Evolutionary conservation across 73 alveolate species (phyloP).

Genomic region (Paramecium primaurelia): DNA sequence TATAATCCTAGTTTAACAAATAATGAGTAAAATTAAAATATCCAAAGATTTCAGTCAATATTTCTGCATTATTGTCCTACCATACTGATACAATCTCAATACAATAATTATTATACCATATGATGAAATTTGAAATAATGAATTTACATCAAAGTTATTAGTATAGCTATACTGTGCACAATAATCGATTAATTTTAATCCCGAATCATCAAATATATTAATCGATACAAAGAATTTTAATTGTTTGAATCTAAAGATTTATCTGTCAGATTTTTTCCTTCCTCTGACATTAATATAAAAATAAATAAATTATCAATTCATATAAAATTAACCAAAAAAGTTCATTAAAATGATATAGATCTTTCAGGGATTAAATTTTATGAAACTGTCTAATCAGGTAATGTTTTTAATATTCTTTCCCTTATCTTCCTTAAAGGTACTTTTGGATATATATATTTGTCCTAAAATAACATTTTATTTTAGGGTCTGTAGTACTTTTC

Average conservation of each 20-base stretch:
- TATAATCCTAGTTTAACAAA: background rate
- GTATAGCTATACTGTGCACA: background rate
- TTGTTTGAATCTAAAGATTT: background rate
- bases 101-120: background rate
- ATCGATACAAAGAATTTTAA: background rate
- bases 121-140: background rate
- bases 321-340: background rate
- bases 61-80: background rate
- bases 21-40: slow-evolving; percentile 6
- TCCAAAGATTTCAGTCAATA: background rate
- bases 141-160: background rate
- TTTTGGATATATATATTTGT: background rate
- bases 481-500: background rate
- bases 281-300: slow-evolving; percentile 5
- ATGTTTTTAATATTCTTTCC: background rate
- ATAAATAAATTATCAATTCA: background rate
- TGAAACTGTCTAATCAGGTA: background rate
- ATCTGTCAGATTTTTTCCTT: background rate
- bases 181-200: background rate
- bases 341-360: background rate
- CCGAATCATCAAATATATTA: background rate
- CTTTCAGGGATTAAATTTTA: background rate
- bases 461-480: background rate
- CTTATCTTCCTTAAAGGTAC: background rate
- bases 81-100: background rate